These are phyloP conservation scores for Rhizopogon parksii DNA, from an alignment of 1,284 basidiomycete species.

Conservation along the genomic window DNA sequence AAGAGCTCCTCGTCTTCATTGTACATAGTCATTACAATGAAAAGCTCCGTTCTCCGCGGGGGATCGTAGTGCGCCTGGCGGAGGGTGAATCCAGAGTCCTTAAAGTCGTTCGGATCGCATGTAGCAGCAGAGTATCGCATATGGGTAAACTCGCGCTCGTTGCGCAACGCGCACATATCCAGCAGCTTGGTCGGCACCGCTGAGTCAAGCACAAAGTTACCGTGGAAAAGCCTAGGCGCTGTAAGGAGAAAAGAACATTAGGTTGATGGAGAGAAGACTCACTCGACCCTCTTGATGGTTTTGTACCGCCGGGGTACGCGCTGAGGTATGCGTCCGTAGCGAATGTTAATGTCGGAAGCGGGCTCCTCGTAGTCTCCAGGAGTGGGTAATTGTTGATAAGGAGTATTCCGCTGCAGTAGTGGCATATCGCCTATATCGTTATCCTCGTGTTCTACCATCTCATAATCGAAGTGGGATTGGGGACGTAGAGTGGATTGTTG, in stretches of 20 bases:
- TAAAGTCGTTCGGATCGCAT: constrained; percentile 88
- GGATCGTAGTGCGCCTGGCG: constrained; percentile 81
- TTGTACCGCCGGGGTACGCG: constrained; percentile 82
- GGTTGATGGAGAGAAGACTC: constrained; percentile 24
- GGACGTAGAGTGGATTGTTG: constrained; percentile 17
- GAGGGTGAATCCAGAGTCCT: constrained; percentile 72
- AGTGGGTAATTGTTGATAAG: constrained; percentile 24
- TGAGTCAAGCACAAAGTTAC: constrained; percentile 85
- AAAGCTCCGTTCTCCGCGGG: constrained; percentile 78
- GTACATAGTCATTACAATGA: constrained; percentile 79
- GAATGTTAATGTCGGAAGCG: constrained; percentile 46
- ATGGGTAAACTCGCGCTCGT: constrained; percentile 87
- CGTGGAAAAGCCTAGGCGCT: constrained; percentile 68
- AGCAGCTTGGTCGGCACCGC: constrained; percentile 82
- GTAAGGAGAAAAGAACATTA: not conserved
- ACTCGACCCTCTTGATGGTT: constrained; percentile 85
- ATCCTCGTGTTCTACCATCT: constrained; percentile 32
- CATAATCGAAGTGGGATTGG: constrained; percentile 25
- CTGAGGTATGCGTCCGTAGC: constrained; percentile 83
- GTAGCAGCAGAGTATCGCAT: constrained; percentile 94
- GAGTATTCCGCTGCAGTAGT: constrained; percentile 43
- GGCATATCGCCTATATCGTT: constrained; percentile 56
- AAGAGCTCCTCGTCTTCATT: constrained; percentile 75
- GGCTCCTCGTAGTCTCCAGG: constrained; percentile 41
- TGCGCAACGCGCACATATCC: constrained; percentile 66